Percentiles rank a stretch among this genome's conserved stretches.
These are phyloP conservation scores for Maudiozyma serrabonitensis DNA, from an alignment of 805 yeast species.

Conservation along the genomic window DNA sequence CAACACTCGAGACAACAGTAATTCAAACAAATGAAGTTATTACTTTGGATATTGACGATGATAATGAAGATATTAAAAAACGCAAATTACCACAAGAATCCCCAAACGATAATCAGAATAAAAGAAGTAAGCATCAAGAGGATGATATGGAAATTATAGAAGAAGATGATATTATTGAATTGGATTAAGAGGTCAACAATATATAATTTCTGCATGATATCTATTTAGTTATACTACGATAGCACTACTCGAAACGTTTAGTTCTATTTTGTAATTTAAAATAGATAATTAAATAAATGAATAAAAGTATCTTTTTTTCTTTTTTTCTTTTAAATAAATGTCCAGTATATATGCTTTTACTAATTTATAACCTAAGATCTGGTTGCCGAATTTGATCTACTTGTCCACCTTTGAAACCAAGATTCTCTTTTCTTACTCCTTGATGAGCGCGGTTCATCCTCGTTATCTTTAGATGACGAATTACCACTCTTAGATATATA, in stretches of 20 bases:
- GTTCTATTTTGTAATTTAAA: neutral
- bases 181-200: neutral
- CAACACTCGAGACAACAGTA: neutral
- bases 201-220: neutral
- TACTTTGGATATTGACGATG: neutral
- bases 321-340: neutral
- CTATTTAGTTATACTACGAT: neutral
- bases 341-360: neutral
- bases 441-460: constrained; percentile 7
- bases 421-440: constrained; percentile 29
- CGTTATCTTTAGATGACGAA: neutral
- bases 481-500: constrained; percentile 1
- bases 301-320: neutral
- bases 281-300: neutral
- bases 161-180: constrained; percentile 4
- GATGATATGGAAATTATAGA: constrained; percentile 2
- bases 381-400: constrained; percentile 25
- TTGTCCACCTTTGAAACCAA: constrained; percentile 39
- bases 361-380: neutral
- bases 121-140: neutral
- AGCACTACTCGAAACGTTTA: neutral
- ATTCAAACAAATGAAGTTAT: constrained; percentile 1
- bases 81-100: neutral
- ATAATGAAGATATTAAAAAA: constrained; percentile 4
- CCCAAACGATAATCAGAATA: neutral